phyloP scores from a whole-genome alignment of 2,329 filamentous ascomycete species.

The Penicillium polonicum region DNA sequence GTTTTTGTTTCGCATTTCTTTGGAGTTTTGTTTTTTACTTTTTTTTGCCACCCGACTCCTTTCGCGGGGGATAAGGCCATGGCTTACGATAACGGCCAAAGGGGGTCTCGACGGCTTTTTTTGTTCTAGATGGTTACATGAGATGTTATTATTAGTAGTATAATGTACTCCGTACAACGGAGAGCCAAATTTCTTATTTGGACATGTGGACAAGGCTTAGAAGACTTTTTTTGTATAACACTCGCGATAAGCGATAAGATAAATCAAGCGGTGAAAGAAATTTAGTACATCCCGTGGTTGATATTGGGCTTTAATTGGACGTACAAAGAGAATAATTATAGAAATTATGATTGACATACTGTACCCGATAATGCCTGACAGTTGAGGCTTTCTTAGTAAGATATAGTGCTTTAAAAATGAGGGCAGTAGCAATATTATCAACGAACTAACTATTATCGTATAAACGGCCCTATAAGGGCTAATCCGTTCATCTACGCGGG shows the following conservation, averaged over 20 bases:
- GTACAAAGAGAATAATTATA: not conserved
- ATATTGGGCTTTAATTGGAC: conserved; percentile 1
- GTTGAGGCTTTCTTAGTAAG: no score
- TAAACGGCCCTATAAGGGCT: no score
- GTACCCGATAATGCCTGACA: no score
- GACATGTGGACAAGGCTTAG: not conserved
- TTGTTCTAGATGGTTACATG: not conserved
- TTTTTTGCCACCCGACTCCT: conserved; percentile 6
- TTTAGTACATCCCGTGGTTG: not conserved
- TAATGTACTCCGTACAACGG: not conserved
- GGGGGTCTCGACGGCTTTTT: not conserved
- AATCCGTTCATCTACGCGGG: no score
- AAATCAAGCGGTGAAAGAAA: conserved; percentile 8
- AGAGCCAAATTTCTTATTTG: not conserved
- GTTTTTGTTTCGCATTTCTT: not conserved
- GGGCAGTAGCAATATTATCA: no score
- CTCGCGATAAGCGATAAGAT: conserved; percentile 13
- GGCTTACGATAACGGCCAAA: not conserved
- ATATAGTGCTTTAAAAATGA: no score
- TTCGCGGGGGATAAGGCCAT: conserved; percentile 11
- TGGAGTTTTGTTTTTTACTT: not conserved
- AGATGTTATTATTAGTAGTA: not conserved
- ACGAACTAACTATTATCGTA: no score
- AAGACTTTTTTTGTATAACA: not conserved
- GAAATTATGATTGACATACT: not conserved